Percentiles rank a stretch among this genome's conserved stretches.
phyloP scores from a whole-genome alignment of 179 eudicot genomes.

The Beta lomatogona region DNA sequence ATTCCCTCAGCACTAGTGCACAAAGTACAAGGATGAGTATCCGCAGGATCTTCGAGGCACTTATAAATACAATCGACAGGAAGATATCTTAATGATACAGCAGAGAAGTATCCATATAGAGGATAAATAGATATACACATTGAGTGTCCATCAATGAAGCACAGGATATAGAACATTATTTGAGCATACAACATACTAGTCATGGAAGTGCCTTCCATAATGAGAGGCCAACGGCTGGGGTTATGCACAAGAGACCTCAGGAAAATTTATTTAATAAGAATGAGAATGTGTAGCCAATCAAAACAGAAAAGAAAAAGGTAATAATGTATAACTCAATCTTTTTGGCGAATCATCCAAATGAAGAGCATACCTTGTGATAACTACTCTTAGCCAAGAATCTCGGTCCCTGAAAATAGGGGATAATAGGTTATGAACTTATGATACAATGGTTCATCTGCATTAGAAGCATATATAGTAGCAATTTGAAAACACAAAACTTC shows the following conservation, averaged over 20 bases:
- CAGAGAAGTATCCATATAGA: not conserved
- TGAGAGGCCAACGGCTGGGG: not conserved
- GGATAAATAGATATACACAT: not conserved
- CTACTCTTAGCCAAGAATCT: slow-evolving; percentile 69
- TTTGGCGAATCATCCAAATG: slow-evolving; percentile 5
- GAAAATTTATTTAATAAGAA: not conserved
- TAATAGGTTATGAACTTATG: not conserved
- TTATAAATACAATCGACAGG: not conserved
- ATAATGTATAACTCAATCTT: too few relatives aligned
- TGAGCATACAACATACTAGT: not conserved
- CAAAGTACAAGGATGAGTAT: slow-evolving; percentile 2
- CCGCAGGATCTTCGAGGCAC: not conserved
- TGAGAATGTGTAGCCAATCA: not conserved
- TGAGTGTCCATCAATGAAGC: not conserved
- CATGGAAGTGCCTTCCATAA: not conserved
- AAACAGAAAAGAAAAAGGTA: not conserved
- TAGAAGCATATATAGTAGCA: slow-evolving; percentile 14
- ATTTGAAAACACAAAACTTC: not conserved
- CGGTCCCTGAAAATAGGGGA: slow-evolving; percentile 58
- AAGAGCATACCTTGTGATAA: slow-evolving; percentile 69
- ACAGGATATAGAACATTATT: not conserved
- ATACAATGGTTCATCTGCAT: not conserved
- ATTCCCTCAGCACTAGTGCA: not conserved
- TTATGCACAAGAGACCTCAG: not conserved
- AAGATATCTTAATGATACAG: not conserved